A percentile compares a stretch with the other conserved stretches of the same genome.
These are phyloP conservation scores for Firmiana major DNA, from an alignment of 345 rosid species.

Conservation along the genomic window DNA sequence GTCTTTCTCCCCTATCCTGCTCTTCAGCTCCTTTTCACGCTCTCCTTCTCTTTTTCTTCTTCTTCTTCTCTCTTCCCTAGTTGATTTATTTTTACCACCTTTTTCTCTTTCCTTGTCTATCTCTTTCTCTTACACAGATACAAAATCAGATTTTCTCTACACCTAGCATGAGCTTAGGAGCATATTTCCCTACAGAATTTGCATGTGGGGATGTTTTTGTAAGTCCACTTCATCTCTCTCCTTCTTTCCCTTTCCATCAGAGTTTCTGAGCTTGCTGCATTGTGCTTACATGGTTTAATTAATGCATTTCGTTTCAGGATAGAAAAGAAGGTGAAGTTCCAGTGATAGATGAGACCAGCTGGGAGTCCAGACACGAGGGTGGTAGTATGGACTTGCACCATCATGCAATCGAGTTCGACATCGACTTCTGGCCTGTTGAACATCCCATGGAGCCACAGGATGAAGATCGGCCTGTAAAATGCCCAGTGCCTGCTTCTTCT, in stretches of 20 bases:
- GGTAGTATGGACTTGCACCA: conserved; percentile 31
- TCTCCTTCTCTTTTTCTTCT: conserved; percentile 19
- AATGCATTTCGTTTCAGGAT: conserved; percentile 18
- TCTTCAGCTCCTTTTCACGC: conserved; percentile 41
- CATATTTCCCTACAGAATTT: conserved; percentile 31
- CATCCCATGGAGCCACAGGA: conserved; percentile 87
- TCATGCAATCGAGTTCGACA: conserved; percentile 34
- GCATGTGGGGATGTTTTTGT: conserved; percentile 34
- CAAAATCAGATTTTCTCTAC: conserved; percentile 31
- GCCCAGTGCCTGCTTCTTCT: conserved; percentile 67
- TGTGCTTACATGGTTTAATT: background rate
- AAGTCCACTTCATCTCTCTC: conserved; percentile 20
- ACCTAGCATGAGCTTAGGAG: conserved; percentile 20
- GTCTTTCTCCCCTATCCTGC: background rate
- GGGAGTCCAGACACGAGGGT: conserved; percentile 17
- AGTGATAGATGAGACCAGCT: conserved; percentile 19
- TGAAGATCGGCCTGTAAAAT: conserved; percentile 86
- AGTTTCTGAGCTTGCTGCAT: background rate
- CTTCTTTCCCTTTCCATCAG: background rate
- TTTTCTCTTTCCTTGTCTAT: conserved; percentile 4
- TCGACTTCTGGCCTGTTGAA: conserved; percentile 78
- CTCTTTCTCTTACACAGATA: background rate
- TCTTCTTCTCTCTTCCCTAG: background rate
- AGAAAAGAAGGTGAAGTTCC: conserved; percentile 22
- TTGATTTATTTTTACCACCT: background rate